Base-by-base conservation (phyloP, 1,284 basidiomycete genomes). In the Puccinia hordei region DNA sequence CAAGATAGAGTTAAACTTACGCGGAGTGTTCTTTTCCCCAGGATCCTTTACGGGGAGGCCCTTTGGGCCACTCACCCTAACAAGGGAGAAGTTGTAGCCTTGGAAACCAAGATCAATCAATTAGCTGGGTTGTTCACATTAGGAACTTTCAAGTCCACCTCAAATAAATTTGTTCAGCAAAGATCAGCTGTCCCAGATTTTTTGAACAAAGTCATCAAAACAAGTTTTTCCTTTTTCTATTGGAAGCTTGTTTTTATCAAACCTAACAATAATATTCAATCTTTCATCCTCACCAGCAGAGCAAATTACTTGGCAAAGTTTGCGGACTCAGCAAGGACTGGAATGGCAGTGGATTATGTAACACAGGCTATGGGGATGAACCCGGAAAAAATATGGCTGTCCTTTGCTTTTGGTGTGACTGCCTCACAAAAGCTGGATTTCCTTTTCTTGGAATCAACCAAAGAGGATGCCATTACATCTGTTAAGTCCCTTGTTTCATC, bases 401-500 rank as follows among this genome's bases (percentile, higher is more conserved):
- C 8, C 12, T 65, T 65, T n/a, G 19, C 35, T 41, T n/a, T 38
- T 19, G 61, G 17, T 17, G 30, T 3, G 4, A 1, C 5, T 24
- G 22, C 61, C 19, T 2, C 38, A 4, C 2, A 17, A n/a, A 22
- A 65, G 19, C 9, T 10, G 30, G 38, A 38, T 12, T n/a, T 24
- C 9, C 3, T 33, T 3, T 4, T 38, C n/a, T 22, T 65, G 17
- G 33, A 9, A 15, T 9, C 22, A 4, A n/a, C 41, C n/a, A 65
- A 65, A 13, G 57, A 61, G 10, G 57, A 65, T 1, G 61, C 61
- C 33, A 65, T 65, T n/a, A n/a, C 4, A 2, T 65, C 38, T 22
- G 61, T 41, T 65, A 65, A 65, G 35, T 65, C 61, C 61, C 5
- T 65, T 5, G 22, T 65, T 41, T 65, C 61, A 2, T 38, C 33